These are phyloP conservation scores for Microstegium vimineum DNA, from an alignment of 176 grass and related monocot species.

Conservation along the genomic window DNA sequence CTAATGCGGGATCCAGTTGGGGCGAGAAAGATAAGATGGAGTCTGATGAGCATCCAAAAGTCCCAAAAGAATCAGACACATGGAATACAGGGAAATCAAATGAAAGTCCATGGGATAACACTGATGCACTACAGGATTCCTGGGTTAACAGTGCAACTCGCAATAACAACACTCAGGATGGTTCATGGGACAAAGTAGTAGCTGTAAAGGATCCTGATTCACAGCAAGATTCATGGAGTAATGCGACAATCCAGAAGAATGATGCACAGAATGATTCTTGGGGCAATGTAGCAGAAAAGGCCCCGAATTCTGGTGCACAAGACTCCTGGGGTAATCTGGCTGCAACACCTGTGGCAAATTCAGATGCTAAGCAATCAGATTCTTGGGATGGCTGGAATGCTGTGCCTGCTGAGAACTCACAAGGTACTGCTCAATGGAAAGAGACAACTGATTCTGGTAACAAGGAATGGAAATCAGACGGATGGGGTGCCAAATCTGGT, in stretches of 20 bases:
- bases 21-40: background rate
- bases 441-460: conserved; percentile 27
- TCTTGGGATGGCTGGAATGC: conserved; percentile 42
- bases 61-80: background rate
- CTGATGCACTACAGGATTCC: conserved; percentile 3
- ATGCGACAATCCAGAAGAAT: background rate
- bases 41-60: background rate
- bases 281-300: conserved; percentile 9
- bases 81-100: conserved; percentile 18
- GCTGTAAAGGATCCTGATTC: background rate
- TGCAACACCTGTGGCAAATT: conserved; percentile 14
- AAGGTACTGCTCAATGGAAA: conserved; percentile 34
- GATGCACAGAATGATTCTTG: conserved; percentile 20
- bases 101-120: conserved; percentile 30
- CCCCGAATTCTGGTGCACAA: background rate
- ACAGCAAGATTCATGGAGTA: conserved; percentile 10
- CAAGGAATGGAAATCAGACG: conserved; percentile 64
- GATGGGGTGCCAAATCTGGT: conserved; percentile 60
- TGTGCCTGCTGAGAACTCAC: conserved; percentile 9
- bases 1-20: conserved; percentile 11
- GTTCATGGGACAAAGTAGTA: conserved; percentile 7
- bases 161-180: conserved; percentile 1
- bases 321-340: conserved; percentile 24
- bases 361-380: conserved; percentile 41
- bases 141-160: background rate